Evolutionary conservation across 306 rosid genomes (phyloP).

Genomic region (Pyrus betulifolia): DNA sequence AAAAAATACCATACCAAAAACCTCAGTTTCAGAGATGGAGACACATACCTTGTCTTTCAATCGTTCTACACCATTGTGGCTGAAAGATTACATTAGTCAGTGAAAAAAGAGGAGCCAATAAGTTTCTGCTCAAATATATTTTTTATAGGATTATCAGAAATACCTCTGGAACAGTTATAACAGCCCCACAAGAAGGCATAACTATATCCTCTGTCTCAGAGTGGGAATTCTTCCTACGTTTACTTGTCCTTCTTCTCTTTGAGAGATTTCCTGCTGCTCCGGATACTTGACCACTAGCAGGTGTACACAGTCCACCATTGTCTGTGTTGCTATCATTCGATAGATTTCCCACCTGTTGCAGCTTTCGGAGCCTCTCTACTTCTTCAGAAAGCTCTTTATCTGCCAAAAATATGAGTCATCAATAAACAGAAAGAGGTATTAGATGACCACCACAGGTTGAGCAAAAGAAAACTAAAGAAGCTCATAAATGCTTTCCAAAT

Average conservation of each 20-base stretch:
- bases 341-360: constrained; percentile 31
- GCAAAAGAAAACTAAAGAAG: background rate
- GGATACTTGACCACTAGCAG: constrained; percentile 17
- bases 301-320: constrained; percentile 6
- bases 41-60: constrained; percentile 53
- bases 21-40: constrained; percentile 10
- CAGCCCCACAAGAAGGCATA: constrained; percentile 23
- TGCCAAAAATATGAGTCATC: constrained; percentile 31
- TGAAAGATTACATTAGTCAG: constrained; percentile 21
- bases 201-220: constrained; percentile 20
- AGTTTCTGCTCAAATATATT: constrained; percentile 5
- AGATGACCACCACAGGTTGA: background rate
- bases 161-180: constrained; percentile 20
- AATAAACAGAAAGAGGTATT: constrained; percentile 17
- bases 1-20: constrained; percentile 5
- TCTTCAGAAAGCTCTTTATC: constrained; percentile 61
- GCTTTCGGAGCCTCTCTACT: constrained; percentile 47
- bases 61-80: constrained; percentile 35
- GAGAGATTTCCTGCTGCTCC: constrained; percentile 23
- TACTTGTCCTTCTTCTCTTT: constrained; percentile 34
- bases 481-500: background rate
- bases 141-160: background rate
- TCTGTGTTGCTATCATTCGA: constrained; percentile 14
- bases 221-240: constrained; percentile 35
- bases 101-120: constrained; percentile 19